Evolutionary conservation across 306 rosid species (phyloP).

Genomic region (Coriaria nepalensis): DNA sequence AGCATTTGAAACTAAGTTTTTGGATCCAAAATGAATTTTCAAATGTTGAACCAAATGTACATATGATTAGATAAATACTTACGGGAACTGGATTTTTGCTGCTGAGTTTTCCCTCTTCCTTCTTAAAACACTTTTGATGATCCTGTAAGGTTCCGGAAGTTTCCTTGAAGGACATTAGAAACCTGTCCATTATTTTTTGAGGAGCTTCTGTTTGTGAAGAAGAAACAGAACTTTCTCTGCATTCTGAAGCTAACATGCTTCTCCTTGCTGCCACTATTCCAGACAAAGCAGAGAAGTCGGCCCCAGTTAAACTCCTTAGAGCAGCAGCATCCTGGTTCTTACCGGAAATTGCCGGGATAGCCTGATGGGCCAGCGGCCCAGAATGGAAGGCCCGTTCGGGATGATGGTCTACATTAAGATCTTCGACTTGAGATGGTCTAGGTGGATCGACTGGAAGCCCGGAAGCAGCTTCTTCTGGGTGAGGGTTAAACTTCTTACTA

Average conservation of each 20-base stretch:
- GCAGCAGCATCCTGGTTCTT: constrained; percentile 71
- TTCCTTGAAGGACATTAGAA: constrained; percentile 91
- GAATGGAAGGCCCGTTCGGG: constrained; percentile 96
- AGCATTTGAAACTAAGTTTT: no score
- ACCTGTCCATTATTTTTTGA: constrained; percentile 63
- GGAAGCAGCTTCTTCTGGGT: constrained; percentile 88
- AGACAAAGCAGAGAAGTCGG: constrained; percentile 50
- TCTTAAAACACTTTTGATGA: constrained; percentile 57
- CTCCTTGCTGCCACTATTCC: constrained; percentile 88
- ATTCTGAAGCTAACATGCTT: constrained; percentile 69
- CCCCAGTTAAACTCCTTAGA: constrained; percentile 61
- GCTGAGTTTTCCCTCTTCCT: constrained; percentile 50
- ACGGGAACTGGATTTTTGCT: constrained; percentile 68
- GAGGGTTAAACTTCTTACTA: constrained; percentile 95
- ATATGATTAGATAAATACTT: constrained; percentile 17
- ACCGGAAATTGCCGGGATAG: constrained; percentile 73
- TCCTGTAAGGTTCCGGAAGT: constrained; percentile 50
- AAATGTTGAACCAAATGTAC: not conserved
- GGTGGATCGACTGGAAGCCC: constrained; percentile 99
- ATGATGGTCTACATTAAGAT: constrained; percentile 37
- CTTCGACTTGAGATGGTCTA: constrained; percentile 73
- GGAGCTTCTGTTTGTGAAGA: constrained; percentile 65
- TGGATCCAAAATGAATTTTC: not conserved
- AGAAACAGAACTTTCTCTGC: constrained; percentile 59
- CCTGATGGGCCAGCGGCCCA: constrained; percentile 82